These are phyloP conservation scores for Salix exigua DNA, from an alignment of 345 rosid species.

Conservation along the genomic window DNA sequence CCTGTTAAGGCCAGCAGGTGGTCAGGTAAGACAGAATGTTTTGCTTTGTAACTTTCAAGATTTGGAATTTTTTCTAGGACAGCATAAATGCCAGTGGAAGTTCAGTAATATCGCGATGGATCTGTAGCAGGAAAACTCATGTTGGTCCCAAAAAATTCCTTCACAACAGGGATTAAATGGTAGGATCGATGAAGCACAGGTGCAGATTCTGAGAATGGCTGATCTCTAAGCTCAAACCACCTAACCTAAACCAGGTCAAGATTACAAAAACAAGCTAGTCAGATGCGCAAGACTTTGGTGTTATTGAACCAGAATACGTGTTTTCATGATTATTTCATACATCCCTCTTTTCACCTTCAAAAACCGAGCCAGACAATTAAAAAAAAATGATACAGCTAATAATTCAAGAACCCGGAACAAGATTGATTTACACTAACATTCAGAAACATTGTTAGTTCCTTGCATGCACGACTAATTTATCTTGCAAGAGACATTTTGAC, in stretches of 20 bases:
- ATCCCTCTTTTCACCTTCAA: not conserved
- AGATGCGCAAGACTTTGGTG: not conserved
- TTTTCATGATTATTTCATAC: not conserved
- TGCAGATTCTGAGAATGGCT: not conserved
- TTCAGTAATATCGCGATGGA: not conserved
- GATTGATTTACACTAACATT: not conserved
- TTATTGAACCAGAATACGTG: not conserved
- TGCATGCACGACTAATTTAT: not conserved
- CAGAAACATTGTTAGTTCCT: not conserved
- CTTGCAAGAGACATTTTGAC: not conserved
- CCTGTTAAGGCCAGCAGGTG: not conserved
- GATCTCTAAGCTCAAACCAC: not conserved
- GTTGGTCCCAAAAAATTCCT: not conserved
- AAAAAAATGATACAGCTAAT: slow-evolving; percentile 4
- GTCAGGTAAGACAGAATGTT: slow-evolving; percentile 20
- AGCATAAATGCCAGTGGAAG: slow-evolving; percentile 4
- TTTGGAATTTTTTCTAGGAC: slow-evolving; percentile 15
- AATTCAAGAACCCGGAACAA: not conserved
- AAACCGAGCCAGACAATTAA: not conserved
- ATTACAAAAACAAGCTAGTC: not conserved
- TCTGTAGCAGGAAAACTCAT: slow-evolving; percentile 17
- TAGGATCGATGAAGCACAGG: not conserved
- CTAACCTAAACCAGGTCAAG: not conserved
- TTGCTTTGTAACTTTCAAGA: not conserved
- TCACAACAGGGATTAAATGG: too few relatives aligned